Conservation (phyloP, 768 basidiomycete species). For the Favolaschia claudopus region DNA sequence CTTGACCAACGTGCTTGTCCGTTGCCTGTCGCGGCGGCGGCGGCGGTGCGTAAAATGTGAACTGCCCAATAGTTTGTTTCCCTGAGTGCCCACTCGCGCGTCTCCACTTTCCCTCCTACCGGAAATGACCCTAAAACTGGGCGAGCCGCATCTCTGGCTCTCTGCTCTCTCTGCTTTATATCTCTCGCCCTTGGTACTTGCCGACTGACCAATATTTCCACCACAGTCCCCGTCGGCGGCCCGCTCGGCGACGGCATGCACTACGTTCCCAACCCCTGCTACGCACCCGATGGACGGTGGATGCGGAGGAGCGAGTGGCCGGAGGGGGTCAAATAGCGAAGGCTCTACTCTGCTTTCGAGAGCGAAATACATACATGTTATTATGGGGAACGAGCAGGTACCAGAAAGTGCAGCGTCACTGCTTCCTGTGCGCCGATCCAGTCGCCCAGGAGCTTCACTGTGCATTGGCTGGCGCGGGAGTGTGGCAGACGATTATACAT, state of each 20-base stretch:
- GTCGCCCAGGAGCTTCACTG: no score
- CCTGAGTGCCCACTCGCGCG: no score
- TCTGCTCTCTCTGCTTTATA: background rate
- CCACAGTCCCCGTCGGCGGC: constrained; percentile 57
- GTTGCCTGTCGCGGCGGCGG: no score
- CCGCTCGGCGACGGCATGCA: constrained; percentile 63
- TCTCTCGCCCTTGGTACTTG: background rate
- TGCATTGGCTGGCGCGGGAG: no score
- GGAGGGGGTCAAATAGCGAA: constrained; percentile 58
- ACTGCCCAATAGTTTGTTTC: no score
- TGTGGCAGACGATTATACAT: no score
- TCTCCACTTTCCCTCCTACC: no score
- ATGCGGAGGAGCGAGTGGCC: constrained; percentile 77
- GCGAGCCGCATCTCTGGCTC: background rate
- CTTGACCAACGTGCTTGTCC: no score
- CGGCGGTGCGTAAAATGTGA: no score
- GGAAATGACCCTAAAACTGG: no score
- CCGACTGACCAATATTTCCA: background rate
- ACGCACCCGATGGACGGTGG: constrained; percentile 74
- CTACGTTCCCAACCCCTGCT: constrained; percentile 77
- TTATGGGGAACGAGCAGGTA: background rate
- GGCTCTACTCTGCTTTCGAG: no score
- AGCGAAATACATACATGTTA: background rate
- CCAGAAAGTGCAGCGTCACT: background rate
- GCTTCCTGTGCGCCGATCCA: no score